These are phyloP conservation scores for Kurtzmaniella quercitrusa DNA, from an alignment of 1,139 yeast genomes.

Conservation along the genomic window DNA sequence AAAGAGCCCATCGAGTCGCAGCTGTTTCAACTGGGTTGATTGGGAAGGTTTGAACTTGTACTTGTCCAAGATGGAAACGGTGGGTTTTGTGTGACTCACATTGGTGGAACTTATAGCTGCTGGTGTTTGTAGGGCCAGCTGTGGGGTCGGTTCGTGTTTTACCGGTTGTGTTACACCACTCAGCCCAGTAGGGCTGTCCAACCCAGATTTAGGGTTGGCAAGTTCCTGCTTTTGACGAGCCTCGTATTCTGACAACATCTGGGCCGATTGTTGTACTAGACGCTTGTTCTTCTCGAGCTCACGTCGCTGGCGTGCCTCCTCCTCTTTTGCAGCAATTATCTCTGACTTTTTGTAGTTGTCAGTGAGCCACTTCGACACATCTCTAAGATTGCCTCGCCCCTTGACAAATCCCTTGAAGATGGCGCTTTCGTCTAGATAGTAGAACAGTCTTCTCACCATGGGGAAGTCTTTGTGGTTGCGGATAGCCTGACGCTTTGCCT, in stretches of 20 bases:
- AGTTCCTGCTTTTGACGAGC: neutral
- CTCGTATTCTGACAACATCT: neutral
- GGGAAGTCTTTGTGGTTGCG: conserved; percentile 44
- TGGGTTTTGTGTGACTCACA: conserved; percentile 52
- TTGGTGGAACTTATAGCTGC: conserved; percentile 40
- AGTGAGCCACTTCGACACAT: conserved; percentile 47
- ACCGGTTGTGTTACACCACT: conserved; percentile 6
- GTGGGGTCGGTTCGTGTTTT: conserved; percentile 9
- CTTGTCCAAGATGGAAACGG: conserved; percentile 50
- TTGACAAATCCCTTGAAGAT: conserved; percentile 59
- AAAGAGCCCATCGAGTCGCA: conserved; percentile 10
- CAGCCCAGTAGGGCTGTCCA: conserved; percentile 20
- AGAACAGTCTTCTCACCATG: conserved; percentile 45
- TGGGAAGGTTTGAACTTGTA: conserved; percentile 33
- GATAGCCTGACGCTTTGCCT: conserved; percentile 35
- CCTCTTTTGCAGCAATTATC: conserved; percentile 24
- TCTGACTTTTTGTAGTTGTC: conserved; percentile 30
- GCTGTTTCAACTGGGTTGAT: conserved; percentile 17
- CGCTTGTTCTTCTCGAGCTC: conserved; percentile 9
- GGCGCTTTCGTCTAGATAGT: conserved; percentile 44
- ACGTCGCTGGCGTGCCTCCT: conserved; percentile 14
- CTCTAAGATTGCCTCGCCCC: conserved; percentile 53
- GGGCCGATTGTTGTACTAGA: neutral
- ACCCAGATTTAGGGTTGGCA: neutral
- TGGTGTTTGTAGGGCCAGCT: neutral